Evolutionary conservation across 805 yeast genomes (phyloP), one percentile per base, ranked within the genome.

Genomic region (Teunomyces pallodes): DNA sequence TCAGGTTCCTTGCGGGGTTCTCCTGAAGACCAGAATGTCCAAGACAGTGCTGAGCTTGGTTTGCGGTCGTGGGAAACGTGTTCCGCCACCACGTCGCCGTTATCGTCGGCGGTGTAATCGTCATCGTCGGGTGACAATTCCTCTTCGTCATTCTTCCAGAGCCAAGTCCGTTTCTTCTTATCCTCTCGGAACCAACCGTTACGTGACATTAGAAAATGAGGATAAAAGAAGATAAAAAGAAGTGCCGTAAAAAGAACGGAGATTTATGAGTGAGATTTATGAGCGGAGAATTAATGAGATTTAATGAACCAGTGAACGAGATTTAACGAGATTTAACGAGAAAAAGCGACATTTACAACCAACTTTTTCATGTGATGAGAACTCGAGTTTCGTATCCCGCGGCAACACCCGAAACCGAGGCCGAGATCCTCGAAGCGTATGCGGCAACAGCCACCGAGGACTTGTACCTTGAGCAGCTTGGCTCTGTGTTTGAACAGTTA

Each of bases 1-100:
- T 20, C 24, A 20, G 44, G 46, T 35, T 46, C 50, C 29, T 52
- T 53, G 20, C 26, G 41, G 35, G 38, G 36, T 20, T 43, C 46
- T 28, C 38, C 46, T 17, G 30, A 42, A 14, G 35, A 66, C 76
- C 77, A 72, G 50, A 72, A 71, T 16, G 59, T 57, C 76, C 76
- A 72, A 3, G 43, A 41, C 41, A 60, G 43, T 31, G 14, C 10
- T 4, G 60, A 55, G 39, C 54, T 58, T 54, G 58, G 65, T 55
- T 56, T 67, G 13, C 62, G 52, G 48, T 50, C 42, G 31, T 51
- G 42, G 16, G 52, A 26, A 3, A 62, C 57, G 38, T 66, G 67
- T 36, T 69, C 74, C 33, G 64, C 70, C 3, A 66, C 54, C 42
- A 65, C 74, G 47, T 69, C 72, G n/a, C 58, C 59, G 41, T 59